Evolutionary conservation across 192 early-diverging fungal genomes (phyloP).

Genomic region (Coemansia sp.): DNA sequence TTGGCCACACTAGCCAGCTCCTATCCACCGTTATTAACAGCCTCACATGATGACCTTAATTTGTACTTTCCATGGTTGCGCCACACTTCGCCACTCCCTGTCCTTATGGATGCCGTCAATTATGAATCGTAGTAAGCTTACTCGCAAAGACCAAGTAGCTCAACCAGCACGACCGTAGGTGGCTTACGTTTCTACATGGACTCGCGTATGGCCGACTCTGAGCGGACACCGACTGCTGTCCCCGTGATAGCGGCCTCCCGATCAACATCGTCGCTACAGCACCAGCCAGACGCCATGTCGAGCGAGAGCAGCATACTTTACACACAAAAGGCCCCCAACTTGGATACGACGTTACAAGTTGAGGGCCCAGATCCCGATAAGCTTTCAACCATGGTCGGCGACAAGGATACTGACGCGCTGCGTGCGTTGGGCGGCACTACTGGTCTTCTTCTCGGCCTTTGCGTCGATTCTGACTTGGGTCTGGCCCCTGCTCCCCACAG

Average conservation of each 20-base stretch:
- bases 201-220: background rate
- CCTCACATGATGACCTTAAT: constrained; percentile 1
- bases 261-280: constrained; percentile 3
- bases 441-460: constrained; percentile 23
- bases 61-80: background rate
- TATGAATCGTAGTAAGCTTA: background rate
- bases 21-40: background rate
- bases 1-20: background rate
- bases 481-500: constrained; percentile 7
- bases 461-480: constrained; percentile 26
- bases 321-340: background rate
- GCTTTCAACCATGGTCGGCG: constrained; percentile 39
- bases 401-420: constrained; percentile 35
- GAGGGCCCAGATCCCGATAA: constrained; percentile 14
- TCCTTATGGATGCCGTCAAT: background rate
- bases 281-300: background rate
- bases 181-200: constrained; percentile 1
- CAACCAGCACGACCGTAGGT: background rate
- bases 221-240: background rate
- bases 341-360: background rate
- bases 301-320: constrained; percentile 3
- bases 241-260: background rate
- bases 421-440: constrained; percentile 42
- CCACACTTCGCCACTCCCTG: constrained; percentile 3
- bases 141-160: background rate